These are phyloP conservation scores for Pseudonitzschia multiseries DNA, from an alignment of 108 stramenopile genomes.

Conservation along the genomic window DNA sequence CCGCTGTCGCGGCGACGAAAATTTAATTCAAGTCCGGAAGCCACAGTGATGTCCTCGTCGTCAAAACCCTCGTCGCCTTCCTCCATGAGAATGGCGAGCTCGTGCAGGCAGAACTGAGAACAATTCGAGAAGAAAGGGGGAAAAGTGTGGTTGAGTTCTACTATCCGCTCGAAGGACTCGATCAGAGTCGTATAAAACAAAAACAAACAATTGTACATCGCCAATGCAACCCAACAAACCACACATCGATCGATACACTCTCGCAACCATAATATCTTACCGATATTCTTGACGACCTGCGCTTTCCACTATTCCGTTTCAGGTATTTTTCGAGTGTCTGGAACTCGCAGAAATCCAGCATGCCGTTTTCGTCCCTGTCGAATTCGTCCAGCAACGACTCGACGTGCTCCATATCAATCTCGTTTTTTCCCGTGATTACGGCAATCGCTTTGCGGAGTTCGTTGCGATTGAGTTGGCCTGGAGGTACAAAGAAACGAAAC, in stretches of 20 bases:
- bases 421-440: not conserved
- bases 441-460: not conserved
- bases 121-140: not conserved
- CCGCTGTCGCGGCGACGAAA: too few species aligned
- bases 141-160: too few species aligned
- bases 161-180: too few species aligned
- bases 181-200: too few species aligned
- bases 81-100: not conserved
- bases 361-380: slow-evolving; percentile 1
- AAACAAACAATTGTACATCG: too few species aligned
- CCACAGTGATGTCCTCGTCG: not conserved
- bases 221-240: not conserved
- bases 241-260: too few species aligned
- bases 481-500: too few species aligned
- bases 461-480: not conserved
- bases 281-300: slow-evolving; percentile 1
- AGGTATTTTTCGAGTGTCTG: not conserved
- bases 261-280: not conserved
- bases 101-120: not conserved
- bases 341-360: not conserved
- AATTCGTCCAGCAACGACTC: slow-evolving; percentile 7
- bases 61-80: not conserved
- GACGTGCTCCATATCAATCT: not conserved
- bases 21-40: not conserved
- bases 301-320: not conserved